Evolutionary conservation across 2,329 filamentous ascomycete species (phyloP), one percentile per base, ranked within the genome.

Genomic region (Tolypocladium nubicola): DNA sequence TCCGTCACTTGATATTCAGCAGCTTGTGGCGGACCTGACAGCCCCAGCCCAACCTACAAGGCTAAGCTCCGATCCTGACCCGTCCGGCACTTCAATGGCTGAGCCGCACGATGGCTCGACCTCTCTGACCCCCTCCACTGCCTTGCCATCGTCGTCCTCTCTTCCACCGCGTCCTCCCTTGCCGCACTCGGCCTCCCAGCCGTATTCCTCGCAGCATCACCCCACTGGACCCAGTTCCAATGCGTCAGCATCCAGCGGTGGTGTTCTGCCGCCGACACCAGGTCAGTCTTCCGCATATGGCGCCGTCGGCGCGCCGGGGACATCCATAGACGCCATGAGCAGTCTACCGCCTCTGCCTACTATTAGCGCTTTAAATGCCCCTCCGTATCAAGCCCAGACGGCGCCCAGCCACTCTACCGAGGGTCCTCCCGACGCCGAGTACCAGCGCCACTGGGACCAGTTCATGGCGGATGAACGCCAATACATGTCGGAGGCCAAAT

Each of bases 401-500:
- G 61, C 65, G 40, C 58, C 62, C 54, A 64, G 63, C 39, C 64
- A 63, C 62, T 61, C 64, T 63, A 58, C 61, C 64, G 66, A 70
- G 62, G 63, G 64, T 62, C 58, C 62, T 57, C 65, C 71, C 62
- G 79, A 70, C 57, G 61, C 64, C 61, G 72, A 86, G 58, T 78
- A 82, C 56, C 84, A 89, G 66, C 81, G 81, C 64, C 78, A 79
- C 53, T 93, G 89, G 73, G 87, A 91, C 58, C 78, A 81, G 14
- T 93, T 92, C 67, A 74, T 90, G 57, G 77, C 80, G 45, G 84
- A 90, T 62, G 89, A 93, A 71, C 80, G 86, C 60, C 81, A 80
- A 62, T 90, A 90, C 69, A 88, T 90, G 64, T 83, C 84, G 0
- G 88, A 92, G 66, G 88, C 86, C 37, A 84, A 88, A 65, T 93